Base-by-base conservation (phyloP, 257 asterid genomes). In the Solanum commersonii region DNA sequence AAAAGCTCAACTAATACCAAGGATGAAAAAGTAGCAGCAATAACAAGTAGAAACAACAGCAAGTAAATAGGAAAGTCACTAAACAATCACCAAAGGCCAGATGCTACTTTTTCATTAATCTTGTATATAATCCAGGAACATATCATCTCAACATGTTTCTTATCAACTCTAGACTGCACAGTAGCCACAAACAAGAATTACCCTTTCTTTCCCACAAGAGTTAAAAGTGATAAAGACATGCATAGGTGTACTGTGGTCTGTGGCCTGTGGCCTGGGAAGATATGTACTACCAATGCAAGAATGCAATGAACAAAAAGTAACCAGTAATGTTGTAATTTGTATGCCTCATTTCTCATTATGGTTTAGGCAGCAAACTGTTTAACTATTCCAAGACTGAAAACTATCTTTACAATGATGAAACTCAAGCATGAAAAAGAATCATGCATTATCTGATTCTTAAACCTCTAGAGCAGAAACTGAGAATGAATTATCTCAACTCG, bases 401-500 rank as follows among this genome's bases (percentile, higher is more conserved):
- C 13, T 49, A 46, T 82, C 42, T 82, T 49, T 82, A 49, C 85
- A 82, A 5, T 82, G 42, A 82, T 82, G 42, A 82, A 82, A 8
- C 22, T 49, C 42, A 46, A 49, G 63, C 16, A 82, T 16, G 72
- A 88, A 67, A 87, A 85, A 46, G 63, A 85, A 85, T 85, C 78
- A 85, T 40, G 42, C 38, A 40, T 59, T 52, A 23, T 49, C 70
- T 88, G 65, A 5, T 87, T 63, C 60, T 70, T 13, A 74, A 59
- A 70, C 79, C 49, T 52, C 31, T 1, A 68, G 29, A 87, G 44
- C 42, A 87, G 56, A 73, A 65, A 33, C 22, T 71, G 84, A 85
- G 73, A 40, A 68, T 40, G 72, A 83, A 42, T 40, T 72, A 59
- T 71, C 68, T 84, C 91, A 93, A 93, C 37, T 88, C 88, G 91